Evolutionary conservation across 805 yeast species (phyloP).

Genomic region (Monosporozyma unispora): DNA sequence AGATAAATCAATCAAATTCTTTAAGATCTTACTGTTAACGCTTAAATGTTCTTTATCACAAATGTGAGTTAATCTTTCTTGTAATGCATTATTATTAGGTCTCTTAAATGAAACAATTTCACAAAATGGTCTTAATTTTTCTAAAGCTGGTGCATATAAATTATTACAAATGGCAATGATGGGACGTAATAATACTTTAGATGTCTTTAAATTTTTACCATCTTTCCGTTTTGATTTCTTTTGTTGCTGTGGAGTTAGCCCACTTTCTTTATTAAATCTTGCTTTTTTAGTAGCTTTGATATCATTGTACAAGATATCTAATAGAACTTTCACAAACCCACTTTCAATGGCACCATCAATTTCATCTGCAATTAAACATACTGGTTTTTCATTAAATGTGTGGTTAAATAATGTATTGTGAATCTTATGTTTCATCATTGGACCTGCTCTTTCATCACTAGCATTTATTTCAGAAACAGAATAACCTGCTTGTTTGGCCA

Average conservation of each 20-base stretch:
- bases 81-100: conserved; percentile 41
- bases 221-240: conserved; percentile 7
- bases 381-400: conserved; percentile 62
- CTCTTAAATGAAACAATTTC: conserved; percentile 62
- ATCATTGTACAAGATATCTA: conserved; percentile 56
- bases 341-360: conserved; percentile 70
- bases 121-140: conserved; percentile 60
- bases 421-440: conserved; percentile 45
- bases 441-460: conserved; percentile 63
- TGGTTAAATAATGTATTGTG: conserved; percentile 55
- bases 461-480: conserved; percentile 81
- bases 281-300: conserved; percentile 32
- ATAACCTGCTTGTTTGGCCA: conserved; percentile 76
- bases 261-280: conserved; percentile 1
- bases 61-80: conserved; percentile 41
- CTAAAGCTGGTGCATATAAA: conserved; percentile 64
- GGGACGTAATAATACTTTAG: conserved; percentile 58
- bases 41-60: conserved; percentile 46
- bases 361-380: conserved; percentile 81
- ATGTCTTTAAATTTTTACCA: conserved; percentile 27
- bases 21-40: conserved; percentile 42
- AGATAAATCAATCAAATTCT: conserved; percentile 58
- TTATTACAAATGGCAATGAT: conserved; percentile 91
- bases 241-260: background rate
- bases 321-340: conserved; percentile 48